These are phyloP conservation scores for Naegleria fowleri DNA, from an alignment of 208 protist species.

Conservation along the genomic window DNA sequence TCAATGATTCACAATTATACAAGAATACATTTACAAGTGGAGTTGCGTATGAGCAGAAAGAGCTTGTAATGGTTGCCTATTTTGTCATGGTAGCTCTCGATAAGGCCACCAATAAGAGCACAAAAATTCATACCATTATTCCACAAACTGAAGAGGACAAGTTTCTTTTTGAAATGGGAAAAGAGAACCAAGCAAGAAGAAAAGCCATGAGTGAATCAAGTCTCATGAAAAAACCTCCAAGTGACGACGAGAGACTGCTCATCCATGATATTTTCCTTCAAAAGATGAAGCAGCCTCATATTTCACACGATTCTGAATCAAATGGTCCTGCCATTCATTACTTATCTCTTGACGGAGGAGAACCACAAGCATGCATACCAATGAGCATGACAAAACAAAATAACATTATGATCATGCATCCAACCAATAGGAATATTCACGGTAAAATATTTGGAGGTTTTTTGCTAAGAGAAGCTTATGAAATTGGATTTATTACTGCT, in stretches of 20 bases:
- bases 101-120: constrained; percentile 28
- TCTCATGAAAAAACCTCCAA: constrained; percentile 31
- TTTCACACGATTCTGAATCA: neutral
- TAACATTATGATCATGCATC: constrained; percentile 38
- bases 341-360: constrained; percentile 4
- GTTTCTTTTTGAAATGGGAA: constrained; percentile 30
- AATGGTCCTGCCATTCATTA: neutral
- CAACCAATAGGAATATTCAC: constrained; percentile 41
- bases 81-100: constrained; percentile 44
- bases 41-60: neutral
- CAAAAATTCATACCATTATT: constrained; percentile 19
- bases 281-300: neutral
- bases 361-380: neutral
- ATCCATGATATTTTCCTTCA: constrained; percentile 40
- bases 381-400: constrained; percentile 30
- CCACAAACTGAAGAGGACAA: constrained; percentile 14
- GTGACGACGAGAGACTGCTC: constrained; percentile 17
- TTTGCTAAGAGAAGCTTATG: constrained; percentile 34
- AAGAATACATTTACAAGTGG: neutral
- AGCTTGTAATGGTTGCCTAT: constrained; percentile 31
- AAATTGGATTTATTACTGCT: constrained; percentile 34
- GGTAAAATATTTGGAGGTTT: constrained; percentile 46
- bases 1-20: constrained; percentile 31
- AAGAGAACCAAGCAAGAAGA: constrained; percentile 30
- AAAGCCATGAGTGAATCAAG: neutral